These are phyloP conservation scores for Omphalotus guepiniiformis DNA, from an alignment of 768 basidiomycete species.

Conservation along the genomic window DNA sequence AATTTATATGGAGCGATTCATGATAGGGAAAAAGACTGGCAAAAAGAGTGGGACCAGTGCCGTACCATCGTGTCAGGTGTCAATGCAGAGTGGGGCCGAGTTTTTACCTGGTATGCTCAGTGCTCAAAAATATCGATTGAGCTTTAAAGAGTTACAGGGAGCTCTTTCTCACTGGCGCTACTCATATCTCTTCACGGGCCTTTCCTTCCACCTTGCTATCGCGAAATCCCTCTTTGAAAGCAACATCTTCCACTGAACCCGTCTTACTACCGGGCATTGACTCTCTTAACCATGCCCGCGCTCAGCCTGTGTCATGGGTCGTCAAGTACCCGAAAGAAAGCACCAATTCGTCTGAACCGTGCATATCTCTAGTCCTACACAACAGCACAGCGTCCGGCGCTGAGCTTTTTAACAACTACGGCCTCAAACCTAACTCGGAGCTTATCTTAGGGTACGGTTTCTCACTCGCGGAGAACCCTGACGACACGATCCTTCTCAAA, in stretches of 20 bases:
- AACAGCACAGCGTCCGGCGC: constrained; percentile 31
- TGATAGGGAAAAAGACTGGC: constrained; percentile 62
- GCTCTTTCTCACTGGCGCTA: constrained; percentile 64
- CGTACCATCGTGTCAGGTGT: constrained; percentile 30
- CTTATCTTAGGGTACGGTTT: constrained; percentile 93
- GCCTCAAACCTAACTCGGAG: constrained; percentile 85
- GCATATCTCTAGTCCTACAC: constrained; percentile 63
- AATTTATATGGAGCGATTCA: constrained; percentile 76
- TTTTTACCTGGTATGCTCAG: constrained; percentile 66
- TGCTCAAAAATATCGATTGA: no score
- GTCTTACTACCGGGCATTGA: constrained; percentile 87
- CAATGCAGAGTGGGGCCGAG: constrained; percentile 38
- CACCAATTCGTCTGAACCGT: constrained; percentile 19
- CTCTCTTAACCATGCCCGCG: constrained; percentile 79
- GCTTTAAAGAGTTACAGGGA: constrained; percentile 44
- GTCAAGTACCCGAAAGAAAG: constrained; percentile 37
- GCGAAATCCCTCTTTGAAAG: constrained; percentile 44
- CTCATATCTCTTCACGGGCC: constrained; percentile 81
- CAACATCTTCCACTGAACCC: constrained; percentile 55
- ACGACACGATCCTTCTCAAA: constrained; percentile 81
- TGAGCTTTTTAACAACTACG: constrained; percentile 90
- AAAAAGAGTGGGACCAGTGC: constrained; percentile 58
- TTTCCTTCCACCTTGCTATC: constrained; percentile 85
- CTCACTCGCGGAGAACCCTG: constrained; percentile 70
- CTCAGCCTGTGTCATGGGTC: constrained; percentile 79